A percentile compares a stretch with the other conserved stretches of the same genome.
Evolutionary conservation across 345 rosid genomes (phyloP).

Genomic region (Physaria fendleri): DNA sequence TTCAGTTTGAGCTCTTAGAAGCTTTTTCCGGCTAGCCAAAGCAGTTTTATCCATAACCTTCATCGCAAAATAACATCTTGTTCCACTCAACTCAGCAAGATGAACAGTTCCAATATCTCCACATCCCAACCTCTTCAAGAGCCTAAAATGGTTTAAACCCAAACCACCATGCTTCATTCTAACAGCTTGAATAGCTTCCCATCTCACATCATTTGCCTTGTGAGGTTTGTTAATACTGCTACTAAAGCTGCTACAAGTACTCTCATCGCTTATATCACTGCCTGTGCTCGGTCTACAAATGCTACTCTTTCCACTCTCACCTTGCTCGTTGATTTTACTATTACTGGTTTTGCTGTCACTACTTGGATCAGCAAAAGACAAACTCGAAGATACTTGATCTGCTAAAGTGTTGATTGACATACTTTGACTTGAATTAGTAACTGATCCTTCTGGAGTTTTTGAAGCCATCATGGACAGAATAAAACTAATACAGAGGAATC

Average conservation of each 20-base stretch:
- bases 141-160: constrained; percentile 74
- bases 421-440: constrained; percentile 24
- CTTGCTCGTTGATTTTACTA: constrained; percentile 35
- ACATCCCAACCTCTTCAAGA: constrained; percentile 67
- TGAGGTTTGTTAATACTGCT: constrained; percentile 71
- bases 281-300: constrained; percentile 62
- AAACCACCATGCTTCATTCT: constrained; percentile 53
- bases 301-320: constrained; percentile 68
- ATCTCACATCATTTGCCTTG: constrained; percentile 63
- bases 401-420: constrained; percentile 36
- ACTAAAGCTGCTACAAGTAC: constrained; percentile 76
- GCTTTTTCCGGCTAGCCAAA: constrained; percentile 70
- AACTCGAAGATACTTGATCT: constrained; percentile 43
- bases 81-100: constrained; percentile 66
- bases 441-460: constrained; percentile 38
- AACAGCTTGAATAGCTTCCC: constrained; percentile 84
- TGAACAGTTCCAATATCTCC: constrained; percentile 82
- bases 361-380: constrained; percentile 45
- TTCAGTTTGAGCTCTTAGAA: constrained; percentile 77
- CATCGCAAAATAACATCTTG: constrained; percentile 70
- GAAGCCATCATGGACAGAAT: constrained; percentile 48
- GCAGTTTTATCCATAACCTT: constrained; percentile 75
- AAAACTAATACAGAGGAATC: constrained; percentile 10
- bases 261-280: constrained; percentile 77
- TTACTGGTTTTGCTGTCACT: constrained; percentile 33